These are phyloP conservation scores for Pulveroboletus sp. DNA, from an alignment of 768 basidiomycete species.

Conservation along the genomic window DNA sequence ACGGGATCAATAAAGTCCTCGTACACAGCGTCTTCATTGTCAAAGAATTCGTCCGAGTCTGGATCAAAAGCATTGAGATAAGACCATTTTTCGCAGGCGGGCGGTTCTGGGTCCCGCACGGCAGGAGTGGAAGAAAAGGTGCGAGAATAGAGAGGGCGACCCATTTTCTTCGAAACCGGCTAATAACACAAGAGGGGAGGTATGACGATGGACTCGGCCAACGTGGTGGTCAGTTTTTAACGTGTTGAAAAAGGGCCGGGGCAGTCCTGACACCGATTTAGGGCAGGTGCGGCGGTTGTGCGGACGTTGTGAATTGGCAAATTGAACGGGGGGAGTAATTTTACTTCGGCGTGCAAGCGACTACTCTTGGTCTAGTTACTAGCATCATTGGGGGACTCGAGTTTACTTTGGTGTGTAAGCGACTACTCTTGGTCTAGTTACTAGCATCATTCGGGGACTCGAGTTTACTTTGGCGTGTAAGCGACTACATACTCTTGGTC, in stretches of 20 bases:
- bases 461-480: no score
- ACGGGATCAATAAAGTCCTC: slow-evolving; percentile 61
- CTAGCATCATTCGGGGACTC: no score
- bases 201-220: slow-evolving; percentile 4
- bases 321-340: no score
- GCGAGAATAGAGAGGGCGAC: slow-evolving; percentile 58
- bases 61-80: slow-evolving; percentile 70
- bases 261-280: slow-evolving; percentile 19
- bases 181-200: slow-evolving; percentile 28
- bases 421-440: no score
- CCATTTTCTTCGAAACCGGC: slow-evolving; percentile 39
- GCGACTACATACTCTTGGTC: no score
- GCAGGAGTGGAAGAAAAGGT: slow-evolving; percentile 36
- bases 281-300: slow-evolving; percentile 34
- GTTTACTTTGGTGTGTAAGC: no score
- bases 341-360: no score
- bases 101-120: slow-evolving; percentile 44
- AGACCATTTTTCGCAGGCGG: slow-evolving; percentile 57
- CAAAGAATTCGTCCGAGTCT: slow-evolving; percentile 77
- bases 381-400: no score
- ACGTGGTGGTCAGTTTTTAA: slow-evolving; percentile 15
- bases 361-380: no score
- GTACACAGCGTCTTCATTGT: slow-evolving; percentile 52
- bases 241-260: slow-evolving; percentile 9
- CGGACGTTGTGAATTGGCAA: slow-evolving; percentile 8